A percentile compares a stretch with the other conserved stretches of the same genome.
These are phyloP conservation scores for Lobulomyces angularis DNA, from an alignment of 192 early-diverging fungal genomes.

Conservation along the genomic window DNA sequence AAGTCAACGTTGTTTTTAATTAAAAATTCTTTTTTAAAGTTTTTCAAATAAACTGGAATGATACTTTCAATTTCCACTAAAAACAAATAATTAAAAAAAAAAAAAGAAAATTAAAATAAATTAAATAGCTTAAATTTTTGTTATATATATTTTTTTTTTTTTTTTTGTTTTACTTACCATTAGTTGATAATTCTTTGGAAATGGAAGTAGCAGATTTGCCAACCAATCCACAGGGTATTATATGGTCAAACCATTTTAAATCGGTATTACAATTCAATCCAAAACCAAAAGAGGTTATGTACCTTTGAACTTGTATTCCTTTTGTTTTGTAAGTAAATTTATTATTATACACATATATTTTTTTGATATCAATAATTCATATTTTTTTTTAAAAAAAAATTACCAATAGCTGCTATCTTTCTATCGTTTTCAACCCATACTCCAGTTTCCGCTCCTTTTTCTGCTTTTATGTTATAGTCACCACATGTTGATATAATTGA, in stretches of 20 bases:
- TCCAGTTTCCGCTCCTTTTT: slow-evolving; percentile 59
- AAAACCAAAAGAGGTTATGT: slow-evolving; percentile 85
- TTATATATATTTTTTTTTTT: too few relatives aligned
- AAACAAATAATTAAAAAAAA: too few relatives aligned
- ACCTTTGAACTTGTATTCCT: slow-evolving; percentile 75
- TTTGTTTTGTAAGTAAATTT: neutral
- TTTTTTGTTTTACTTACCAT: too few relatives aligned
- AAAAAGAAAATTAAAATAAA: too few relatives aligned
- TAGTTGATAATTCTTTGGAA: slow-evolving; percentile 34
- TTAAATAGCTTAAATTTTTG: too few relatives aligned
- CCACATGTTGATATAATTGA: slow-evolving; percentile 62
- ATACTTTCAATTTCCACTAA: too few relatives aligned
- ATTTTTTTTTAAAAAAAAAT: neutral
- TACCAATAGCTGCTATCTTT: slow-evolving; percentile 91
- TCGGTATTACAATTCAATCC: slow-evolving; percentile 90
- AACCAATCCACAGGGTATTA: slow-evolving; percentile 77
- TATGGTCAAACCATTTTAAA: slow-evolving; percentile 75
- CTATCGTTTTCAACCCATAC: slow-evolving; percentile 76
- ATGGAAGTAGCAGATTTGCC: slow-evolving; percentile 72
- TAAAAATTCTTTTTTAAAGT: too few relatives aligned
- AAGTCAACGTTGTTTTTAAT: too few relatives aligned
- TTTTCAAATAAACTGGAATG: too few relatives aligned
- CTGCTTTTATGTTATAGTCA: slow-evolving; percentile 50
- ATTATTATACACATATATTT: neutral
- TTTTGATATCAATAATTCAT: slow-evolving; percentile 1